Conservation (phyloP, 2,329 filamentous ascomycete genomes). For the Colletotrichum orbiculare region DNA sequence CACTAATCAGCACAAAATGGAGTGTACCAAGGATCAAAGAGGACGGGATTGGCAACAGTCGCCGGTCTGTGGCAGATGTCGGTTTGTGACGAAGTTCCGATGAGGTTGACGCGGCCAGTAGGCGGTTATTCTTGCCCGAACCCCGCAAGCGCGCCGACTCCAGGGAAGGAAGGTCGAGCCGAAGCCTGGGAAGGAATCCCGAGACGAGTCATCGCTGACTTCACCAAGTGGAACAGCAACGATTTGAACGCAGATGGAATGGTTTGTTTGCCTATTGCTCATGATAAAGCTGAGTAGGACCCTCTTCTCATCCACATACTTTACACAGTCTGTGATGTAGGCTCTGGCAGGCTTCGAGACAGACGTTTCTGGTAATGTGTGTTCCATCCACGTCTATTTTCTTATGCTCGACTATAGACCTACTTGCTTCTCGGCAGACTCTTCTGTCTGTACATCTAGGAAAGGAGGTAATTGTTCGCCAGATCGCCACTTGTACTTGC, state of each 20-base stretch:
- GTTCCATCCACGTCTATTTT: no score
- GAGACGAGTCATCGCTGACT: slow-evolving; percentile 4
- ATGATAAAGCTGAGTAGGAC: no score
- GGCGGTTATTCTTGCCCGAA: slow-evolving; percentile 9
- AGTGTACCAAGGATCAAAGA: no score
- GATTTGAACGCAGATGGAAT: no score
- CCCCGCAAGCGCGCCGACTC: background rate
- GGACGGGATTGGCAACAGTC: background rate
- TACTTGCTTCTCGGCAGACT: background rate
- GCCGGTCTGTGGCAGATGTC: background rate
- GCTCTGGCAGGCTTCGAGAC: no score
- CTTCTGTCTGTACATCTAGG: background rate
- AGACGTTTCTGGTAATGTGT: no score
- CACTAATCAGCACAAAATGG: no score
- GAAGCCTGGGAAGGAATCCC: slow-evolving; percentile 14
- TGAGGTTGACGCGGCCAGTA: background rate
- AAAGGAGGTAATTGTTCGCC: slow-evolving; percentile 12
- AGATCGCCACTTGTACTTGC: slow-evolving; percentile 33
- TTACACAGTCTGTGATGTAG: no score
- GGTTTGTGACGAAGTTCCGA: slow-evolving; percentile 7
- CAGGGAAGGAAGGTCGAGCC: slow-evolving; percentile 23
- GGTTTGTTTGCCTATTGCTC: no score
- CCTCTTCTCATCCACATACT: no score
- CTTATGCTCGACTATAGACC: no score
- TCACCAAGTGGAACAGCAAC: no score